These are phyloP conservation scores for Saccharomycopsis babjevae DNA, from an alignment of 805 yeast genomes.

Conservation along the genomic window DNA sequence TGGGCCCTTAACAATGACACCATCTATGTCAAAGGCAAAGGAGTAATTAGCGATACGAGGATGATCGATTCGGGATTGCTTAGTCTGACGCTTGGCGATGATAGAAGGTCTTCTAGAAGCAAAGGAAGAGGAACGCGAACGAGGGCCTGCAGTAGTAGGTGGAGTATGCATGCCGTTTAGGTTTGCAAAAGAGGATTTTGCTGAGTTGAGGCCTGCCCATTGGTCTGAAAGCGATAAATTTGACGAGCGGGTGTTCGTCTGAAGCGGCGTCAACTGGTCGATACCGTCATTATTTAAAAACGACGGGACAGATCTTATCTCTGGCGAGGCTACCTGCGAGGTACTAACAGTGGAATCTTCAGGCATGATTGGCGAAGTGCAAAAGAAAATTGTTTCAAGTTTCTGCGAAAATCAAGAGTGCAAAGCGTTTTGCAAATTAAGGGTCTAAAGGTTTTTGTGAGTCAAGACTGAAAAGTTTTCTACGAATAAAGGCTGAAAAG, in stretches of 20 bases:
- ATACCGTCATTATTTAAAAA: conserved; percentile 67
- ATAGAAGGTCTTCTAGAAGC: conserved; percentile 35
- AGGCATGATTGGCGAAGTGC: too few species aligned
- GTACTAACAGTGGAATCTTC: not conserved
- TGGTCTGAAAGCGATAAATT: conserved; percentile 64
- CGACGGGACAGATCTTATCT: conserved; percentile 26
- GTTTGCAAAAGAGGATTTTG: conserved; percentile 20
- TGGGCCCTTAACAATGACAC: conserved; percentile 80
- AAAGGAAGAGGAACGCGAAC: conserved; percentile 11
- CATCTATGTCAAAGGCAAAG: conserved; percentile 89
- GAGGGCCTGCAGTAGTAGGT: not conserved
- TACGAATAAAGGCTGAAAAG: too few species aligned
- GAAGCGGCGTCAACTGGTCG: conserved; percentile 52
- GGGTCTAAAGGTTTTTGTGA: too few species aligned
- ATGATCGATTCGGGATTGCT: conserved; percentile 51
- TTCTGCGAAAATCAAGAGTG: too few species aligned
- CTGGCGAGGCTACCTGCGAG: conserved; percentile 8
- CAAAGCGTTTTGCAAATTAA: too few species aligned
- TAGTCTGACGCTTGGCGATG: conserved; percentile 31
- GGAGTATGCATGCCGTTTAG: conserved; percentile 5
- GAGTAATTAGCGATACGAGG: conserved; percentile 72
- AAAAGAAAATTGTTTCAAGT: too few species aligned
- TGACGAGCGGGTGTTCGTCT: conserved; percentile 53
- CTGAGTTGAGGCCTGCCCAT: conserved; percentile 37
- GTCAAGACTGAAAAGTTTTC: too few species aligned